Base-by-base conservation (phyloP, 768 basidiomycete genomes). In the Leucocoprinus birnbaumii region DNA sequence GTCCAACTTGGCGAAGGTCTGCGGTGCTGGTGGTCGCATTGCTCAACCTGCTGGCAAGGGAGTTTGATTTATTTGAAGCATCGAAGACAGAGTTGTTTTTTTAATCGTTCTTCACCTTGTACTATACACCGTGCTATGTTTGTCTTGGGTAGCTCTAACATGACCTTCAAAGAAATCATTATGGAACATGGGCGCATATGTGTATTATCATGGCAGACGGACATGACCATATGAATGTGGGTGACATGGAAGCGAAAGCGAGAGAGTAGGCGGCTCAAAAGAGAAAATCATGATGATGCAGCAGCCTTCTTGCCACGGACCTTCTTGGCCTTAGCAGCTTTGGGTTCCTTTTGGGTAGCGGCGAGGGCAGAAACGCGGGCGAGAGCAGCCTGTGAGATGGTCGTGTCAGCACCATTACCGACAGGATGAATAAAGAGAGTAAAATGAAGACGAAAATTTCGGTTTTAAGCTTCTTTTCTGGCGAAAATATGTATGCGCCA, bases 331-430 rank as follows among this genome's bases (percentile, higher is more conserved):
- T 79, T 87, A 60, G 70, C 62, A 10, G 81, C 65, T 71, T 87
- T 90, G 69, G 81, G 87, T 69, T 86, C 84, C 66, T 79, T 84
- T 73, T 89, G 86, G 50, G 89, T 71, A 24, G 78, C 80, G 53
- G 85, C 60, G 58, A 92, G 77, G 41, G 89, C 86, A 58, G 89
- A 89, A 24, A 85, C 80, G 58, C 91, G 89, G 46, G 86, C 88
- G 44, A 93, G 79, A 58, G 84, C 77, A 57, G 86, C 86, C 90
- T 92, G 37, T 40, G 63, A 37, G 50, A 42, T 52, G 27, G 58
- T 9, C 10, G 58, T 56, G 70, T 77, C 48, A 77, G 74, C 55
- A 67, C 55, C 46, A 18, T 14, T n/a, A 37, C 37, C 46, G 18
- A 53, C 31, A 35, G 11, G n/a, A 34, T 11, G 19, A 24, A 7